A percentile compares a stretch with the other conserved stretches of the same genome.
Evolutionary conservation across 2,329 filamentous ascomycete species (phyloP).

Genomic region (Acrocalymma vagum): DNA sequence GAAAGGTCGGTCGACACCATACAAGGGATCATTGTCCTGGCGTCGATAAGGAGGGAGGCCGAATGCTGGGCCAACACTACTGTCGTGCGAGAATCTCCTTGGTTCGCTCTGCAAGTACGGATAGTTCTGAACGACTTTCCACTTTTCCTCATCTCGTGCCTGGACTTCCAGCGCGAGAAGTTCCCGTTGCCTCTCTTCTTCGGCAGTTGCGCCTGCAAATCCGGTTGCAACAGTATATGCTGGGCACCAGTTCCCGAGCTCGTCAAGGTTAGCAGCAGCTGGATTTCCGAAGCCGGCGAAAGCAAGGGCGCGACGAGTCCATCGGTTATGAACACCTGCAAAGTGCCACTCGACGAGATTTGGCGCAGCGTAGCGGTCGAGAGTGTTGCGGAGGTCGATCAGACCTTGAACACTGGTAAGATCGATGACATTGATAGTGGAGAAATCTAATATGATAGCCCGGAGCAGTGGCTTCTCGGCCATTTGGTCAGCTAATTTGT

Average conservation of each 20-base stretch:
- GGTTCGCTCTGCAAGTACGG: neutral
- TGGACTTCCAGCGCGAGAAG: constrained; percentile 4
- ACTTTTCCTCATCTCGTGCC: constrained; percentile 16
- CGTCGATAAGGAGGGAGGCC: too few species aligned
- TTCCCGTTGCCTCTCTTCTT: constrained; percentile 19
- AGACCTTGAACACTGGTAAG: constrained; percentile 64
- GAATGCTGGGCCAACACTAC: too few species aligned
- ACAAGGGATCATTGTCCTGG: too few species aligned
- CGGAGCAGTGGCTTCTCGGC: constrained; percentile 56
- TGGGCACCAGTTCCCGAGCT: constrained; percentile 29
- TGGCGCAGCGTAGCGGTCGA: constrained; percentile 60
- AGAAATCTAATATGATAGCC: constrained; percentile 66
- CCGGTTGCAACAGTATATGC: constrained; percentile 28
- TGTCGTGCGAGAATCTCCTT: constrained; percentile 4
- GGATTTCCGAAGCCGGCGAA: constrained; percentile 64
- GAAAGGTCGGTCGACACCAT: constrained; percentile 34
- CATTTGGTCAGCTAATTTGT: constrained; percentile 14
- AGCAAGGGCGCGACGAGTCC: constrained; percentile 65
- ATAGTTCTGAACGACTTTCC: constrained; percentile 1
- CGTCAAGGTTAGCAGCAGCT: constrained; percentile 4
- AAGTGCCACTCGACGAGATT: constrained; percentile 53
- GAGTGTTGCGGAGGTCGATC: constrained; percentile 62
- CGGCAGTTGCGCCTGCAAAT: constrained; percentile 23
- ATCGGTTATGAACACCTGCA: constrained; percentile 62
- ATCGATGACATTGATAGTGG: constrained; percentile 64